These are phyloP conservation scores for Boletellus emodensis DNA, from an alignment of 768 basidiomycete species.

Conservation along the genomic window DNA sequence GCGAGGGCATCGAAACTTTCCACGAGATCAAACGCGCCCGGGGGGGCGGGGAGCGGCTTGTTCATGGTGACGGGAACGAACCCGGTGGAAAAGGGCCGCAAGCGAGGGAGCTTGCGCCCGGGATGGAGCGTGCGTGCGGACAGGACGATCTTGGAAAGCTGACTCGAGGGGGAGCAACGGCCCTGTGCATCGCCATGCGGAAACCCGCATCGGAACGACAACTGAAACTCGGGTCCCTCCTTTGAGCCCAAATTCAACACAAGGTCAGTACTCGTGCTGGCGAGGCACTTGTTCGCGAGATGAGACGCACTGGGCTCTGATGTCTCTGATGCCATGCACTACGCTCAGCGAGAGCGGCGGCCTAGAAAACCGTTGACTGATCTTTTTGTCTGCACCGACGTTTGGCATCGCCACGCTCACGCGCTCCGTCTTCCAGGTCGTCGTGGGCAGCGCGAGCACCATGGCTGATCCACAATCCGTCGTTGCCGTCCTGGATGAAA, in stretches of 20 bases:
- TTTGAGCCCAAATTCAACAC: background rate
- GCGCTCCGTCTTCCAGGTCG: background rate
- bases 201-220: background rate
- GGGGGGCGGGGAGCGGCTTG: conserved; percentile 12
- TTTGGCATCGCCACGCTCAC: conserved; percentile 11
- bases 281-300: conserved; percentile 25
- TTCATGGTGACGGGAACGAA: conserved; percentile 17
- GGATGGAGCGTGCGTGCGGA: background rate
- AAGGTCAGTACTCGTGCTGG: conserved; percentile 1
- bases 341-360: conserved; percentile 50
- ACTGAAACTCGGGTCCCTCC: background rate
- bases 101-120: conserved; percentile 9
- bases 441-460: background rate
- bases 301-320: conserved; percentile 69
- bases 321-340: conserved; percentile 46
- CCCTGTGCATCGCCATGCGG: conserved; percentile 12
- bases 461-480: conserved; percentile 20
- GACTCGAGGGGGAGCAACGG: conserved; percentile 12
- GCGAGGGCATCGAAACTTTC: conserved; percentile 32
- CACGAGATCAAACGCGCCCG: conserved; percentile 26
- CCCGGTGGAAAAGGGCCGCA: conserved; percentile 8
- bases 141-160: conserved; percentile 15
- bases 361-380: conserved; percentile 68
- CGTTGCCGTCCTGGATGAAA: conserved; percentile 42
- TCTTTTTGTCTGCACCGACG: conserved; percentile 6